phyloP scores from a whole-genome alignment of 2,329 filamentous ascomycete species.

The Paraphoma chrysanthemicola region DNA sequence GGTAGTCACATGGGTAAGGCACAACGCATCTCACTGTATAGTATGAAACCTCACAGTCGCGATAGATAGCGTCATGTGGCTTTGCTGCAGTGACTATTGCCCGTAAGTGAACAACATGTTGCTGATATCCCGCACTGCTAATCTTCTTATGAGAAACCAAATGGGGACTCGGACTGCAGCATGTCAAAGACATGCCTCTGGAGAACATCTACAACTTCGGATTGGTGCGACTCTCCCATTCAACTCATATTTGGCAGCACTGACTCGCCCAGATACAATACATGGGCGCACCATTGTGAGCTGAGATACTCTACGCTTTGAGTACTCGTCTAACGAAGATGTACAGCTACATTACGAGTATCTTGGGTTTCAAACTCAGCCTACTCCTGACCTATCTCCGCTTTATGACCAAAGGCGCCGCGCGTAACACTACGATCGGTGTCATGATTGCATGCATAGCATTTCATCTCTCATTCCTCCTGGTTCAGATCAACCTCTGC shows the following conservation, averaged over 20 bases:
- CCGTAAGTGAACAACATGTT: conserved; percentile 11
- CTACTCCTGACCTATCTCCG: conserved; percentile 19
- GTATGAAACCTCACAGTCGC: background rate
- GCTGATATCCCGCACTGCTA: background rate
- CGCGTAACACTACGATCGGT: conserved; percentile 12
- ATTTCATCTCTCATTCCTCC: conserved; percentile 19
- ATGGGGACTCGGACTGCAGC: conserved; percentile 19
- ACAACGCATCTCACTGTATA: background rate
- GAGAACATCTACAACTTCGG: conserved; percentile 22
- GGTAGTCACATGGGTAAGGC: conserved; percentile 16
- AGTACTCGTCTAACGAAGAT: background rate
- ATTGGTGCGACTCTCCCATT: conserved; percentile 4
- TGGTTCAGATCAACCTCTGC: conserved; percentile 18
- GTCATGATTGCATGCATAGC: conserved; percentile 15
- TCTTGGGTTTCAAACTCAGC: conserved; percentile 23
- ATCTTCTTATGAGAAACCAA: conserved; percentile 10
- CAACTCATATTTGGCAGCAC: background rate
- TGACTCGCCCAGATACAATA: conserved; percentile 19
- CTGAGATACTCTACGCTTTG: background rate
- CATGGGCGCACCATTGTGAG: conserved; percentile 24
- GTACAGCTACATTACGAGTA: conserved; percentile 20
- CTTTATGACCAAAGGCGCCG: conserved; percentile 19
- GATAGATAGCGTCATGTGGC: conserved; percentile 15
- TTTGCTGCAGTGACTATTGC: conserved; percentile 17
- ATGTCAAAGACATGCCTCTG: conserved; percentile 13